A percentile compares a stretch with the other conserved stretches of the same genome.
These are phyloP conservation scores for Fusarium brevicatenulatum DNA, from an alignment of 2,329 filamentous ascomycete species.

Conservation along the genomic window DNA sequence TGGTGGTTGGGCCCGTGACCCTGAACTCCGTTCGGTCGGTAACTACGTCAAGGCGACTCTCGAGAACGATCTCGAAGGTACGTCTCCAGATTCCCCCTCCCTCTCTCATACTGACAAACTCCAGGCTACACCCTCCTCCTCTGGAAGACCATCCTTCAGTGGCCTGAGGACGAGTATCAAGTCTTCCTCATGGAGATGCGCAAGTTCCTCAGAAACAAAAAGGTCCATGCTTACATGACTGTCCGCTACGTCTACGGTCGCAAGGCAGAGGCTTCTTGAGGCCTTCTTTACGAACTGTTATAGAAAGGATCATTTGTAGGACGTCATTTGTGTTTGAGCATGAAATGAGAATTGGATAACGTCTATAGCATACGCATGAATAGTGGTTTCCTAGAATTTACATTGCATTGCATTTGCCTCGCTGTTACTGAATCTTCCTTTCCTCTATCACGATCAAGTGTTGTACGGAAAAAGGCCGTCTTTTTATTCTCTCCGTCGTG, in stretches of 20 bases:
- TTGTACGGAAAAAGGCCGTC: no score
- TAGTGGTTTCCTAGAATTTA: background rate
- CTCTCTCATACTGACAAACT: background rate
- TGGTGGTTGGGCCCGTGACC: constrained; percentile 33
- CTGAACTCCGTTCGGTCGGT: constrained; percentile 27
- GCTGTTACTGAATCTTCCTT: no score
- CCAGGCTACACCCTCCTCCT: constrained; percentile 33
- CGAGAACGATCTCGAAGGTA: constrained; percentile 40
- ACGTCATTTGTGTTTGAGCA: background rate
- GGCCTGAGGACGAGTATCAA: constrained; percentile 37
- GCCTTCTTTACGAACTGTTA: rapidly evolving
- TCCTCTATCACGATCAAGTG: no score
- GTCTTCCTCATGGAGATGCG: constrained; percentile 34
- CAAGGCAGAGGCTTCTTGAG: constrained; percentile 12
- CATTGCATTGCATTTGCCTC: background rate
- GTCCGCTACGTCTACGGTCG: constrained; percentile 37
- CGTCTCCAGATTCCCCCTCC: rapidly evolving
- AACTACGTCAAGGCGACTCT: constrained; percentile 35
- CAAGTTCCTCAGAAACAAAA: constrained; percentile 26
- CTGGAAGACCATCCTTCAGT: constrained; percentile 34
- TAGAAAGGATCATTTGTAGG: no score
- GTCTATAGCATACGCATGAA: background rate
- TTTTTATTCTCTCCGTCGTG: no score
- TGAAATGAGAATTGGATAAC: background rate
- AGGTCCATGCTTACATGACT: constrained; percentile 31